phyloP scores from a whole-genome alignment of 1,284 basidiomycete genomes.

The Flammula alnicola region DNA sequence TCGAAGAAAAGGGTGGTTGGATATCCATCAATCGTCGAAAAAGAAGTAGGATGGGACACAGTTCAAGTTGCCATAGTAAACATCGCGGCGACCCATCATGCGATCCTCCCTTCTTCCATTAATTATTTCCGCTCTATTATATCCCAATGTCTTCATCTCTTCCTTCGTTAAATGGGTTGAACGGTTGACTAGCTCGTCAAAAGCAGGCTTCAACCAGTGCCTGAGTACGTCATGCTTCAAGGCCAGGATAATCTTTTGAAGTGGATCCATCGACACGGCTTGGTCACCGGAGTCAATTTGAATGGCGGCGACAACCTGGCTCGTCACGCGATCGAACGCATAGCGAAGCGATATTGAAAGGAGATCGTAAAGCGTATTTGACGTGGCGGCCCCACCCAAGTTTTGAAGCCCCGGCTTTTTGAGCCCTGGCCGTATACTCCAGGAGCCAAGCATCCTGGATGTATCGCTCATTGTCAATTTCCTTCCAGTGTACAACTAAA shows the following conservation, averaged over 20 bases:
- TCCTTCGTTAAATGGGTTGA: neutral
- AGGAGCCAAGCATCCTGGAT: neutral
- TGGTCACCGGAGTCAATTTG: neutral
- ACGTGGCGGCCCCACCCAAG: neutral
- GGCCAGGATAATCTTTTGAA: slow-evolving; percentile 1
- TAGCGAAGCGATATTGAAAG: slow-evolving; percentile 6
- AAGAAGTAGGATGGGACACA: too few relatives aligned
- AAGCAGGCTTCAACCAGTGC: slow-evolving; percentile 2
- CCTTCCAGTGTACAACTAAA: neutral
- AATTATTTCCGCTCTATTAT: neutral
- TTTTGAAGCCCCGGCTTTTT: too few relatives aligned
- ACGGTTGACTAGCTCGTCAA: neutral
- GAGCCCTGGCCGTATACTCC: neutral
- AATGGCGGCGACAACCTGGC: neutral
- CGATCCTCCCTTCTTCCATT: neutral
- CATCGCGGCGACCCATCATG: neutral
- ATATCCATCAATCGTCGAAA: too few relatives aligned
- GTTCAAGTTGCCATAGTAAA: neutral
- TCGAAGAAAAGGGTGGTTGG: too few relatives aligned
- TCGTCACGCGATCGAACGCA: neutral
- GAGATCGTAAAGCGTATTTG: neutral
- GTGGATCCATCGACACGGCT: neutral
- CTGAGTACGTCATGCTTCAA: slow-evolving; percentile 2
- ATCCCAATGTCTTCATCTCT: neutral
- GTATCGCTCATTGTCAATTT: neutral